Evolutionary conservation across 2,329 filamentous ascomycete species (phyloP).

Genomic region (Neofusicoccum kwambonambiense): DNA sequence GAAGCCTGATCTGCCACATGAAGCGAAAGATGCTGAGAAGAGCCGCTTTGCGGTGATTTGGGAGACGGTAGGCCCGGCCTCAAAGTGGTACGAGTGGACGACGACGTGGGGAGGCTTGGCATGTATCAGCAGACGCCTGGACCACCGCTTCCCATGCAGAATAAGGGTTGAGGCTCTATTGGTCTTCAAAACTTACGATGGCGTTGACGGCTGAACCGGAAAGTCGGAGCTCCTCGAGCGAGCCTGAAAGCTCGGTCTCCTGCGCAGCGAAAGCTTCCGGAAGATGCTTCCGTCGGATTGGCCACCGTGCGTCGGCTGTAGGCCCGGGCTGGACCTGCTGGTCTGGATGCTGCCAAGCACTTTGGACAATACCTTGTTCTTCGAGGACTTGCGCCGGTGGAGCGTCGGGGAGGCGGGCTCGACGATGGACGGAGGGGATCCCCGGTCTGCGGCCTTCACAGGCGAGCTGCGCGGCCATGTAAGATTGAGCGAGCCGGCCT

Average conservation of each 20-base stretch:
- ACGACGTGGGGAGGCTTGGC: conserved; percentile 5
- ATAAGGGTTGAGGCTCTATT: not conserved
- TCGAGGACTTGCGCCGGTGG: conserved; percentile 15
- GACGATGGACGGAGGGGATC: not conserved
- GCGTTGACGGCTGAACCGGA: conserved; percentile 24
- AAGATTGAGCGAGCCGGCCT: not conserved
- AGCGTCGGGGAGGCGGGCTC: not conserved
- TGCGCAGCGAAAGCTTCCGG: conserved; percentile 29
- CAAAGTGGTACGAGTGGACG: not conserved
- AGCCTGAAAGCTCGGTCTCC: conserved; percentile 25
- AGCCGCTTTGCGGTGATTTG: not conserved
- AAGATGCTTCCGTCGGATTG: conserved; percentile 29
- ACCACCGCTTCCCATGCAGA: not conserved
- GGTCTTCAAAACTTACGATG: conserved; percentile 1
- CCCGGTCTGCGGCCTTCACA: not conserved
- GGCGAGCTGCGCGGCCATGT: not conserved
- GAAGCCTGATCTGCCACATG: conserved; percentile 4
- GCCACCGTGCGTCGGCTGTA: conserved; percentile 20
- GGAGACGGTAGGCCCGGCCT: not conserved
- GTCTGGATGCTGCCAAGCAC: conserved; percentile 17
- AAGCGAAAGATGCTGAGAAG: not conserved
- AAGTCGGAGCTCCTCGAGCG: conserved; percentile 30
- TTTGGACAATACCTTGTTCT: conserved; percentile 25
- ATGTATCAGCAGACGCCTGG: not conserved
- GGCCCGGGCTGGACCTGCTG: conserved; percentile 22